These are phyloP conservation scores for Coemansia sp. DNA, from an alignment of 192 early-diverging fungal species.

Conservation along the genomic window DNA sequence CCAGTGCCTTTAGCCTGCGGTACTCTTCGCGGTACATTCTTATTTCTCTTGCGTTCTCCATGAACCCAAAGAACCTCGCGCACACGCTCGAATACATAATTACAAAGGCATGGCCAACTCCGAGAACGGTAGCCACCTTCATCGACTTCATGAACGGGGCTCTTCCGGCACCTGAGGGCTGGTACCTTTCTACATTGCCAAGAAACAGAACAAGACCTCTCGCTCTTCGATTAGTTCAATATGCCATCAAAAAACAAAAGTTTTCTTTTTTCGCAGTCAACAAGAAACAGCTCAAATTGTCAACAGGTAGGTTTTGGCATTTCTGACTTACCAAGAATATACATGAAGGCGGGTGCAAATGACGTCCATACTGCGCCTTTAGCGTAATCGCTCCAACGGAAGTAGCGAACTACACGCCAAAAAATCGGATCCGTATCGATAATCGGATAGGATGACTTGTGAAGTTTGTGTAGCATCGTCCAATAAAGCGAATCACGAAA, in stretches of 20 bases:
- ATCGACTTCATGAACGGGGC: slow-evolving; percentile 55
- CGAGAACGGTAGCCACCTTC: slow-evolving; percentile 55
- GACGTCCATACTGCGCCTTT: slow-evolving; percentile 62
- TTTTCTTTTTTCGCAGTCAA: no score
- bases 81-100: slow-evolving; percentile 64
- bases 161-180: slow-evolving; percentile 55
- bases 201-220: neutral
- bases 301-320: neutral
- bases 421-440: slow-evolving; percentile 93
- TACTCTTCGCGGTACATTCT: slow-evolving; percentile 67
- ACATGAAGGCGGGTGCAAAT: slow-evolving; percentile 71
- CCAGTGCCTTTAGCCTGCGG: slow-evolving; percentile 59
- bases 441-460: slow-evolving; percentile 70
- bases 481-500: neutral
- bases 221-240: no score
- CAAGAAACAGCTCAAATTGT: neutral
- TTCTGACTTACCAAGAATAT: slow-evolving; percentile 67
- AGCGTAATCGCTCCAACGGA: slow-evolving; percentile 77
- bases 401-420: slow-evolving; percentile 83
- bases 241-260: no score
- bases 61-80: slow-evolving; percentile 89
- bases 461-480: slow-evolving; percentile 13
- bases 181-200: slow-evolving; percentile 44
- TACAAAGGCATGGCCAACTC: slow-evolving; percentile 72
- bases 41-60: slow-evolving; percentile 82